Evolutionary conservation across 345 rosid species (phyloP).

Genomic region (Sisymbrium irio): DNA sequence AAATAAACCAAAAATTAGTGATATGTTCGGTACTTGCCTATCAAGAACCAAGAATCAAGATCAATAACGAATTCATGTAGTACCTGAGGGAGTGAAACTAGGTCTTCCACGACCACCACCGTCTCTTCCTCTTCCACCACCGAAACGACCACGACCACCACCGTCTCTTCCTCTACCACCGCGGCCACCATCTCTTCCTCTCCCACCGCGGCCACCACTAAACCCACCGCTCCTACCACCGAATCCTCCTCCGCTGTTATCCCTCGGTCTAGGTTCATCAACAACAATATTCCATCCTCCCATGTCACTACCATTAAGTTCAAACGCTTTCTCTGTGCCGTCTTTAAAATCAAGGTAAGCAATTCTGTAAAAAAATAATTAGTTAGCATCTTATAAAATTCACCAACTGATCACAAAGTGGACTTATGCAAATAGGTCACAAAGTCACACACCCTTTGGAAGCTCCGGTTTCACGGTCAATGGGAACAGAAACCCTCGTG

Average conservation of each 20-base stretch:
- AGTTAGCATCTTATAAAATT: background rate
- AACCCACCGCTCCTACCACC: constrained; percentile 37
- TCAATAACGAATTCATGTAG: background rate
- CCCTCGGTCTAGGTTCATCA: constrained; percentile 68
- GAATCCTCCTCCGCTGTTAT: constrained; percentile 38
- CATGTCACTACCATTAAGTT: constrained; percentile 53
- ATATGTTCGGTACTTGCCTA: background rate
- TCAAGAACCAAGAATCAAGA: background rate
- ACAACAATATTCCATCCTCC: constrained; percentile 48
- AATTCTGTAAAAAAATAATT: constrained; percentile 40
- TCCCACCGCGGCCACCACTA: constrained; percentile 42
- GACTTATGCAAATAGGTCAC: background rate
- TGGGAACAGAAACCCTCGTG: constrained; percentile 55
- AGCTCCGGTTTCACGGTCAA: constrained; percentile 61
- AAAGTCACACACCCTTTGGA: constrained; percentile 62
- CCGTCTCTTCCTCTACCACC: constrained; percentile 46
- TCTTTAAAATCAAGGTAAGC: constrained; percentile 68
- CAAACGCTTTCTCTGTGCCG: constrained; percentile 58
- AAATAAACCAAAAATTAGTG: background rate
- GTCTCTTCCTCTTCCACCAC: constrained; percentile 32
- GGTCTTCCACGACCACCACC: constrained; percentile 33
- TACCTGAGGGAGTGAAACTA: constrained; percentile 34
- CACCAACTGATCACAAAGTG: too few relatives aligned
- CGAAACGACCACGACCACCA: constrained; percentile 36
- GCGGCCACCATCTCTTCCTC: constrained; percentile 32